A percentile compares a stretch with the other conserved stretches of the same genome.
phyloP scores from a whole-genome alignment of 371 early-diverging fungal genomes.

The Pancytospora epiphaga region DNA sequence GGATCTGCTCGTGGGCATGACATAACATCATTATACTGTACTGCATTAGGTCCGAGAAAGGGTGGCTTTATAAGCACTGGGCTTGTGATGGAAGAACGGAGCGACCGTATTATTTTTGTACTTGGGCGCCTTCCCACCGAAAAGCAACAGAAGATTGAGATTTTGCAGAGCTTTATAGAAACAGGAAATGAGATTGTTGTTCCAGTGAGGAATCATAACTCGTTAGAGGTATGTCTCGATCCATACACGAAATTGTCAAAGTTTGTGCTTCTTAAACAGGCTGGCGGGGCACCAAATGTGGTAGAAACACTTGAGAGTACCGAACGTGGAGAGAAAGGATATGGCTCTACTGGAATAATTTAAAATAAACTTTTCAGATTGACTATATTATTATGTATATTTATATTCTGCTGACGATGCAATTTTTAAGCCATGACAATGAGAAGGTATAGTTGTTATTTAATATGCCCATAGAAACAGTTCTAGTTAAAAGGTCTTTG shows the following conservation, averaged over 20 bases:
- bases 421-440: too few relatives aligned
- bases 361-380: too few relatives aligned
- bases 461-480: background rate
- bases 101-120: background rate
- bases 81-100: background rate
- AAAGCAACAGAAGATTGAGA: slow-evolving; percentile 4
- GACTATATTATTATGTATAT: too few relatives aligned
- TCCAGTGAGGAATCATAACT: slow-evolving; percentile 1
- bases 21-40: background rate
- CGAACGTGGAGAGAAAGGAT: slow-evolving; percentile 14
- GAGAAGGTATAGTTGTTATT: background rate
- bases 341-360: slow-evolving; percentile 22
- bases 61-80: background rate
- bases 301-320: slow-evolving; percentile 14
- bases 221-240: background rate
- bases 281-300: background rate
- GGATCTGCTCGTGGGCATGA: background rate
- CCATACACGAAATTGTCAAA: background rate
- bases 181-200: background rate
- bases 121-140: slow-evolving; percentile 7
- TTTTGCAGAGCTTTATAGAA: background rate
- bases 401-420: too few relatives aligned
- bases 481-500: too few relatives aligned
- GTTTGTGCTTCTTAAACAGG: slow-evolving; percentile 1
- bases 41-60: background rate